Base-by-base conservation (phyloP, 1,139 yeast genomes). In the Suhomyces ambrosiae region DNA sequence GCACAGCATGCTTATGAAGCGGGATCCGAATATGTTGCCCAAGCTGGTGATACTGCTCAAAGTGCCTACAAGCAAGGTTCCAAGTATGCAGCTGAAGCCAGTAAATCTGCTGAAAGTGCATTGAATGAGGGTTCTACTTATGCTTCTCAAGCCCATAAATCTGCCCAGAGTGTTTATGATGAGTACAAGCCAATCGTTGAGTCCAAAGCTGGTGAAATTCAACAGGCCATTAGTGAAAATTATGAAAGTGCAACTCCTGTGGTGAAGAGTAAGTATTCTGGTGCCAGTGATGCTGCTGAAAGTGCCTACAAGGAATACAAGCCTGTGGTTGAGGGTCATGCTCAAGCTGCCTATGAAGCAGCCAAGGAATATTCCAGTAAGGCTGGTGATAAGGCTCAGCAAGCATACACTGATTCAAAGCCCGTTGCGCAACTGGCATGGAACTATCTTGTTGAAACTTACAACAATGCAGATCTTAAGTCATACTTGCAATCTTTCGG, bases 401-500 rank as follows among this genome's bases (percentile, higher is more conserved):
- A 40, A 15, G 42, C 39, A 18, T 30, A 42, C 22, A 27, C 37
- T 9, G 42, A 35, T 5, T 37, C 36, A 15, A 33, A 36, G 25
- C 33, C 35, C 3, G 37, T 27, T 0, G 14, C 30, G 9, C 37
- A 26, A 15, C 30, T 23, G 24, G 41, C 50, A 6, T 54, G 54
- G 54, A 35, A 45, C 16, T 46, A 47, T 22, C 31, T 58, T 12
- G 42, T 60, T 27, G 42, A 47, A 11, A 33, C 69, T 23, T 80
- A 83, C 80, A 63, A 79, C 15, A 70, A 68, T 27, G 68, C 72
- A 22, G 87, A 82, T 46, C 60, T 82, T 48, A 69, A 61, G 48
- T 65, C 68, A 21, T 82, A 80, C 56, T 58, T 82, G 38, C 61
- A 66, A 29, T 65, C 75, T 7, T 80, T 71, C 53, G 86, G 86